Percentiles rank a stretch among this genome's conserved stretches.
Conservation (phyloP, 164 flowering plant species). For the Stephania yunnanensis region DNA sequence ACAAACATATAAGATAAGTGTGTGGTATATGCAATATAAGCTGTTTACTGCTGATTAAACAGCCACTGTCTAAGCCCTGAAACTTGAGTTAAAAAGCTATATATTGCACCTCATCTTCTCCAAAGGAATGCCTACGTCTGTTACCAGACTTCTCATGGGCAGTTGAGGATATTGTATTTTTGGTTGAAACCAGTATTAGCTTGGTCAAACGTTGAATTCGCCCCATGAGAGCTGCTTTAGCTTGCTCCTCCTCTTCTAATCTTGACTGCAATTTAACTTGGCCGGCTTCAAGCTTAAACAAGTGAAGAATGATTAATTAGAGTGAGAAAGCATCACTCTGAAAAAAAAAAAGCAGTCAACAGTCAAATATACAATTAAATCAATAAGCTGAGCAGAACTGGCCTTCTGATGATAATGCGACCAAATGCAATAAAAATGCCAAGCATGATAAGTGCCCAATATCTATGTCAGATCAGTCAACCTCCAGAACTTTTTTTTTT, state of each 20-base stretch:
- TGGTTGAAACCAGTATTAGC: slow-evolving; percentile 80
- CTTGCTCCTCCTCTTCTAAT: slow-evolving; percentile 90
- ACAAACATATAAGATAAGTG: neutral
- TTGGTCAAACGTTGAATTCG: slow-evolving; percentile 87
- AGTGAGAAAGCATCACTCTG: neutral
- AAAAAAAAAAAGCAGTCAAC: neutral
- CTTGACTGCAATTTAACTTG: slow-evolving; percentile 79
- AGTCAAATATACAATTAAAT: neutral
- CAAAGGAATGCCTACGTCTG: slow-evolving; percentile 65
- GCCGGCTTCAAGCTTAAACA: slow-evolving; percentile 71
- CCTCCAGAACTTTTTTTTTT: neutral
- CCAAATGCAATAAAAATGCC: neutral
- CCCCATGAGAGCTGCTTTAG: slow-evolving; percentile 85
- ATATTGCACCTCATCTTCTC: slow-evolving; percentile 69
- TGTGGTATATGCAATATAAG: neutral
- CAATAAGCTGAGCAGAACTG: neutral
- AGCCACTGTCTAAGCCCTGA: neutral
- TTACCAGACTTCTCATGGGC: slow-evolving; percentile 42
- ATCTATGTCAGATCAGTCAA: neutral
- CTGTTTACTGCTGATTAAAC: neutral
- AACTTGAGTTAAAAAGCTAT: neutral
- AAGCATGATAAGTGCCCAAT: neutral
- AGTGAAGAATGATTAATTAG: slow-evolving; percentile 1
- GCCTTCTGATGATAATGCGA: neutral
- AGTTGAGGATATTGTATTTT: slow-evolving; percentile 46